Evolutionary conservation across 331 rosid species (phyloP).

Genomic region (Prunus yedoensis): DNA sequence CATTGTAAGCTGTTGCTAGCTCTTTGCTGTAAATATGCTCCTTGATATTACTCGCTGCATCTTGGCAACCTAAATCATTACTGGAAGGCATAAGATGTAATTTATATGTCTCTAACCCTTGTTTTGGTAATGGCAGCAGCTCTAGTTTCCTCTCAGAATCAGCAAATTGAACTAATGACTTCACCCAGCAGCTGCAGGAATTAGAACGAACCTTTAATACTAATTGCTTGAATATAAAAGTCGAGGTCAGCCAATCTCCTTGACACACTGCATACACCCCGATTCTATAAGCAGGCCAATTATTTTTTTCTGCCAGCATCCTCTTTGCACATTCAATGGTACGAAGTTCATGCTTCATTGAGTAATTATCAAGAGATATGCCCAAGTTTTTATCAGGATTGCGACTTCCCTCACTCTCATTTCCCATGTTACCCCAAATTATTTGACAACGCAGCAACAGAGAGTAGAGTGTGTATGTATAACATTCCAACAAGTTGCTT

Average conservation of each 20-base stretch:
- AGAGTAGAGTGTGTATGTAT: slow-evolving; percentile 32
- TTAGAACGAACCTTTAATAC: slow-evolving; percentile 34
- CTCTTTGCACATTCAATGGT: slow-evolving; percentile 33
- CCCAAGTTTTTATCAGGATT: slow-evolving; percentile 11
- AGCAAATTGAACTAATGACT: slow-evolving; percentile 46
- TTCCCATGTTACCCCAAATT: slow-evolving; percentile 39
- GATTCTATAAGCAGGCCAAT: slow-evolving; percentile 56
- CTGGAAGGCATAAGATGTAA: slow-evolving; percentile 13
- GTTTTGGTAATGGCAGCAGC: slow-evolving; percentile 28
- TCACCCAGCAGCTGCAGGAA: slow-evolving; percentile 47
- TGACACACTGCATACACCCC: slow-evolving; percentile 52
- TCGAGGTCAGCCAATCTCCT: slow-evolving; percentile 50
- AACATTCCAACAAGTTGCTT: slow-evolving; percentile 35
- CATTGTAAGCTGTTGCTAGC: slow-evolving; percentile 40
- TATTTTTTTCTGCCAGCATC: slow-evolving; percentile 31
- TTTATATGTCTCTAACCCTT: slow-evolving; percentile 29
- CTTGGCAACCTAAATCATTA: slow-evolving; percentile 26
- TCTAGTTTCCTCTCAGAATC: slow-evolving; percentile 42
- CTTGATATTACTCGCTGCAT: slow-evolving; percentile 13
- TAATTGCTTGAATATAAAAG: slow-evolving; percentile 42
- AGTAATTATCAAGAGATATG: slow-evolving; percentile 9
- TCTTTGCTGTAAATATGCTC: slow-evolving; percentile 22
- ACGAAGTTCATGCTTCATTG: slow-evolving; percentile 36
- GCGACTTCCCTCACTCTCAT: slow-evolving; percentile 24
- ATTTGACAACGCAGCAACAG: slow-evolving; percentile 38